Conservation (phyloP, 2,329 filamentous ascomycete genomes). For the Ploettnerulaceae sp. region DNA sequence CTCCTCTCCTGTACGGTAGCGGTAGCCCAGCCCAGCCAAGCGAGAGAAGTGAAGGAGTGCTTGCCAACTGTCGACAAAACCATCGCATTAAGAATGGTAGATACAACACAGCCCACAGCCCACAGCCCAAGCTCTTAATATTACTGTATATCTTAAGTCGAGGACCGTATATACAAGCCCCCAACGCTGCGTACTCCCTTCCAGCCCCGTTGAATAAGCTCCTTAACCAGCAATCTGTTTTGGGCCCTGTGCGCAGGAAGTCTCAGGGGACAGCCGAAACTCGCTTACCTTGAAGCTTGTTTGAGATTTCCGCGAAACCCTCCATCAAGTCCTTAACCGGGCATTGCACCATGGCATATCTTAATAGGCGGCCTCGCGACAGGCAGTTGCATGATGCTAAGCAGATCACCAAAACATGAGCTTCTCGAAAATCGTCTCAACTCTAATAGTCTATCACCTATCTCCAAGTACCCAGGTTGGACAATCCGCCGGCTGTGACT, state of each 20-base stretch:
- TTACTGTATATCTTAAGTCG: background rate
- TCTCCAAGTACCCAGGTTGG: background rate
- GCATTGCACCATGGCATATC: conserved; percentile 10
- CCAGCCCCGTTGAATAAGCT: conserved; percentile 4
- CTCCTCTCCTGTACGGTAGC: too few relatives aligned
- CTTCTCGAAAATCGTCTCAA: conserved; percentile 25
- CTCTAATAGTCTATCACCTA: conserved; percentile 11
- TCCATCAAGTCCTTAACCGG: background rate
- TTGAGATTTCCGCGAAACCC: conserved; percentile 26
- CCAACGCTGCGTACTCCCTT: background rate
- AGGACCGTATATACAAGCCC: conserved; percentile 1
- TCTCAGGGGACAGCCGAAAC: conserved; percentile 34
- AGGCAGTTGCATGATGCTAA: conserved; percentile 23
- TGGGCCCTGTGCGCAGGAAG: conserved; percentile 21
- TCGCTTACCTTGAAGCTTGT: conserved; percentile 38
- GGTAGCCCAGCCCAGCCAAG: too few relatives aligned
- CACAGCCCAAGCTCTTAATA: background rate
- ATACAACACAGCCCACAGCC: too few relatives aligned
- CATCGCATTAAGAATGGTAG: too few relatives aligned
- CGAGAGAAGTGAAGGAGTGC: too few relatives aligned
- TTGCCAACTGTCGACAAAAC: too few relatives aligned
- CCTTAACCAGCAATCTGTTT: conserved; percentile 3
- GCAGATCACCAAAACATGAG: conserved; percentile 22
- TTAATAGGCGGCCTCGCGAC: conserved; percentile 12
- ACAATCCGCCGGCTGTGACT: background rate